Percentiles rank a stretch among this genome's conserved stretches.
phyloP scores from a whole-genome alignment of 2,329 filamentous ascomycete species.

The Aspergillus glaucus region DNA sequence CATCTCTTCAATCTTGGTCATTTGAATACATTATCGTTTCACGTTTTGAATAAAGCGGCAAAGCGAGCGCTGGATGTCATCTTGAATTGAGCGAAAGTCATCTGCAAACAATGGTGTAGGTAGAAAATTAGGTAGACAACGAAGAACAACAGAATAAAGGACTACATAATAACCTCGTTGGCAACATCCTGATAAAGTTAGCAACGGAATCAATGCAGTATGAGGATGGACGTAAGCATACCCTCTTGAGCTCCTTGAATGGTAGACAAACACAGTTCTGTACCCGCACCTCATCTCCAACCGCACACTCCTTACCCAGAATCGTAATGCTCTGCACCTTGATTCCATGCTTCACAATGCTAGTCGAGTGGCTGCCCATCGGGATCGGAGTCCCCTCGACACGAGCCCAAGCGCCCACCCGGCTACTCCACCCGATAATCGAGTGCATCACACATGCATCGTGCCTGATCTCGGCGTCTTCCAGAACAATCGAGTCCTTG shows the following conservation, averaged over 20 bases:
- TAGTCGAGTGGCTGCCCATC: conserved; percentile 81
- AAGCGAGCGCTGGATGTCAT: not conserved
- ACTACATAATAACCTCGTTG: conserved; percentile 78
- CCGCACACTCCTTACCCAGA: conserved; percentile 88
- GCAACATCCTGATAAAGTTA: conserved; percentile 28
- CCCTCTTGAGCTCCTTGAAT: conserved; percentile 95
- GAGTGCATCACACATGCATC: conserved; percentile 93
- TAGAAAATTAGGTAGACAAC: not conserved
- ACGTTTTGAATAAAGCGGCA: not conserved
- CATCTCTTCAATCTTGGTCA: not conserved
- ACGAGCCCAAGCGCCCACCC: conserved; percentile 94
- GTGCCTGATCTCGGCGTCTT: conserved; percentile 93
- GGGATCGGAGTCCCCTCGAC: conserved; percentile 92
- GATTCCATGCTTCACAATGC: conserved; percentile 93
- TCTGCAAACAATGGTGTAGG: not conserved
- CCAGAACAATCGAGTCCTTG: conserved; percentile 93
- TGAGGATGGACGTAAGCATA: conserved; percentile 42
- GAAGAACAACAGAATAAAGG: not conserved
- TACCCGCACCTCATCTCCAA: conserved; percentile 88
- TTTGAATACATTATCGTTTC: not conserved
- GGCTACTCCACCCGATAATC: conserved; percentile 95
- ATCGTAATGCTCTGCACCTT: conserved; percentile 99
- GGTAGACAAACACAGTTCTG: conserved; percentile 98
- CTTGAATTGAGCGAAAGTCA: not conserved
- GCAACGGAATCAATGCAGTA: not conserved